Evolutionary conservation across 768 basidiomycete species (phyloP).

Genomic region (Lepiota venenata): DNA sequence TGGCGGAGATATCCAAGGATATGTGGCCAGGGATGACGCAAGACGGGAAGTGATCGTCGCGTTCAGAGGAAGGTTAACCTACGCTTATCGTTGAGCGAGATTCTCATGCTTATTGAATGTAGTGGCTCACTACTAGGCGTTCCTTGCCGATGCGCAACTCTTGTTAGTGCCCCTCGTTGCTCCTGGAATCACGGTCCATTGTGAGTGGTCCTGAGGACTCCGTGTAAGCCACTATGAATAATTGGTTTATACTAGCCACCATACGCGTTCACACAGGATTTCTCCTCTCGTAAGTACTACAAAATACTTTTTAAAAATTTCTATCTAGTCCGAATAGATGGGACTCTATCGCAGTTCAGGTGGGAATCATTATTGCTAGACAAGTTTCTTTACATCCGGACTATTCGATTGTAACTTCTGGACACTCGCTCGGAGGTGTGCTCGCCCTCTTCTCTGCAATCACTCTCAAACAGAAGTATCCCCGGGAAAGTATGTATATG

Average conservation of each 20-base stretch:
- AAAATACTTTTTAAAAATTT: not conserved
- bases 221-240: not conserved
- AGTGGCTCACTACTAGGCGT: constrained; percentile 41
- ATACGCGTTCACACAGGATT: constrained; percentile 47
- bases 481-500: constrained; percentile 27
- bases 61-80: constrained; percentile 44
- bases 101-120: not conserved
- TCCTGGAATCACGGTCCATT: constrained; percentile 39
- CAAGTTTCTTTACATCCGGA: constrained; percentile 33
- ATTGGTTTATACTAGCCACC: constrained; percentile 25
- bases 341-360: constrained; percentile 42
- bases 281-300: constrained; percentile 37
- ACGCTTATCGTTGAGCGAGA: not conserved
- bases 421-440: constrained; percentile 55
- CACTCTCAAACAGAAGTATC: constrained; percentile 39
- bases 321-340: constrained; percentile 31
- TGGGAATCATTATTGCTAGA: constrained; percentile 31
- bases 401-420: constrained; percentile 41
- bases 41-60: constrained; percentile 46
- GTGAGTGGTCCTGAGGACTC: constrained; percentile 19
- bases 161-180: constrained; percentile 39
- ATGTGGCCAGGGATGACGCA: constrained; percentile 43
- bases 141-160: constrained; percentile 39
- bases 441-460: constrained; percentile 47
- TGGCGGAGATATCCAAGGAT: constrained; percentile 44